Base-by-base conservation (phyloP, 176 grass and related monocot species). In the Echinochloa phyllopogon region DNA sequence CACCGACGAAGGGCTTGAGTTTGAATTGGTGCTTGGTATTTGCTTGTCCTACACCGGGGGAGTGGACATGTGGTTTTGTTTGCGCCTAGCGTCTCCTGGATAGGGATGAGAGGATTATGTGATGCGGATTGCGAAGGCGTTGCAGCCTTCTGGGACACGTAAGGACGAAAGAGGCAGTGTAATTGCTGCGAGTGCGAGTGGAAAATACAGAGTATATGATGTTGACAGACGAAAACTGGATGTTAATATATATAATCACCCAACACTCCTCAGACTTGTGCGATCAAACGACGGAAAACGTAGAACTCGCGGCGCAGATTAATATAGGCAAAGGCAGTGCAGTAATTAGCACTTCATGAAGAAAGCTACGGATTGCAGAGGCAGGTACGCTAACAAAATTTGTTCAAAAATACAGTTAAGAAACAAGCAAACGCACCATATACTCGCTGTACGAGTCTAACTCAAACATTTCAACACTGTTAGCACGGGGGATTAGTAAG, bases 121-220 rank as follows among this genome's bases (percentile, higher is more conserved):
- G 75, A 85, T 14, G 76, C 76, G 29, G 41, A 33, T 84, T 21
- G 61, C 75, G 15, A 80, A 69, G n/a, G 69, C 87, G 77, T 43
- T 24, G 71, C 13, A 25, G 13, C 47, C 64, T 53, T 56, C 37
- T 37, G 33, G 45, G 25, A 88, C 80, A 83, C 74, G 65, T 27
- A 65, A 77, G 24, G 33, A 60, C 10, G 85, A 56, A 87, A 65
- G 17, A 55, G 45, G 57, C 17, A 41, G 40, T 9, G 57, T 17
- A 74, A 64, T 27, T 88, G 50, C 68, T 29, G 58, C 58, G 47
- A 86, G 41, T 29, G 58, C 58, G 47, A 86, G 41, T 63, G 48
- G 66, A 73, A 20, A 4, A 15, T 33, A 21, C 36, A 16, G 2
- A 13, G 7, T 43, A 43, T 10, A 43, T 33, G 81, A 88, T 79